These are phyloP conservation scores for Mortierella sp. DNA, from an alignment of 371 early-diverging fungal genomes.

Conservation along the genomic window DNA sequence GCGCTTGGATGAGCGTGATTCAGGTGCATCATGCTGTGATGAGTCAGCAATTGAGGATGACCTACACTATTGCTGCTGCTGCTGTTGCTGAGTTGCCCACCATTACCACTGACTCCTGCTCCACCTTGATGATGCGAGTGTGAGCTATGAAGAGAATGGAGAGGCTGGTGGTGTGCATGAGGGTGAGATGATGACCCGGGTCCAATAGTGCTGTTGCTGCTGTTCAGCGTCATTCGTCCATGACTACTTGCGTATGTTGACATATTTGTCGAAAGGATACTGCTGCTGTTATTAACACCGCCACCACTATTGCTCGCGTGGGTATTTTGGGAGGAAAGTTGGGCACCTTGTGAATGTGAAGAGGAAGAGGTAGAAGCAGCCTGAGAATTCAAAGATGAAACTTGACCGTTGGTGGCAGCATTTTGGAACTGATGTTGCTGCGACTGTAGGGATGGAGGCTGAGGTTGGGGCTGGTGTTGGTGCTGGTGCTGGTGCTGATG, in stretches of 20 bases:
- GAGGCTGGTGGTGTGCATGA: conserved; percentile 8
- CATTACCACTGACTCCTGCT: no score
- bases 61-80: conserved; percentile 18
- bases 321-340: neutral
- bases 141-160: conserved; percentile 3
- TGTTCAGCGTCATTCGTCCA: no score
- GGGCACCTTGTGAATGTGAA: conserved; percentile 25
- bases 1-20: neutral
- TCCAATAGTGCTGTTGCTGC: no score
- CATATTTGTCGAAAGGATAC: no score
- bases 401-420: neutral
- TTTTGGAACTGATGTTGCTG: neutral
- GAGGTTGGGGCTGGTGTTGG: neutral
- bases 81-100: conserved; percentile 12
- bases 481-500: neutral
- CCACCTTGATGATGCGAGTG: conserved; percentile 3
- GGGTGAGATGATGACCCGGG: conserved; percentile 11
- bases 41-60: neutral
- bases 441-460: neutral
- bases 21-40: neutral
- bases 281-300: no score
- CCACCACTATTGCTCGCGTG: no score
- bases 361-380: conserved; percentile 30
- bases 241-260: no score
- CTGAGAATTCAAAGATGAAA: neutral